phyloP scores from a whole-genome alignment of 2,329 filamentous ascomycete species.

The Epichloe brachyelytri region DNA sequence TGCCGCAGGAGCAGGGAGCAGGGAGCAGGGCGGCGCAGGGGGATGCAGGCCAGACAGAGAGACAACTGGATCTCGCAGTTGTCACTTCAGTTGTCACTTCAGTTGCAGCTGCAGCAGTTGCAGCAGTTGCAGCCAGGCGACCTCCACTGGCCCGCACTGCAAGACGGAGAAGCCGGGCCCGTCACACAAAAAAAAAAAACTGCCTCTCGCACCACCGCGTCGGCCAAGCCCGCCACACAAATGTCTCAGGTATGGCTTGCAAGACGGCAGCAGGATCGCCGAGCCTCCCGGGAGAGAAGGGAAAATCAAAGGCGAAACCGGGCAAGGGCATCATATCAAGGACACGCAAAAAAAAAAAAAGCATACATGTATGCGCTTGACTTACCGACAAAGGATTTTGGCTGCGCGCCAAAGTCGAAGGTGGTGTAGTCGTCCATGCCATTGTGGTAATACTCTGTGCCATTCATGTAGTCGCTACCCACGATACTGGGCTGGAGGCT shows the following conservation, averaged over 20 bases:
- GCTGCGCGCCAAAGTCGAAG: slow-evolving; percentile 31
- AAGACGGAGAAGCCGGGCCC: no score
- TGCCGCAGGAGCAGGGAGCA: background rate
- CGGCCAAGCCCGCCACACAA: background rate
- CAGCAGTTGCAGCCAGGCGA: no score
- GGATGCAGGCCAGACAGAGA: no score
- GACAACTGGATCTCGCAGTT: background rate
- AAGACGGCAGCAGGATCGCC: slow-evolving; percentile 5
- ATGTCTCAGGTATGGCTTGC: slow-evolving; percentile 6
- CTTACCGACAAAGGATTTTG: slow-evolving; percentile 47
- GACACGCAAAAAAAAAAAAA: background rate
- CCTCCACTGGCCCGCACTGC: no score
- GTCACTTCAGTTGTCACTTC: no score
- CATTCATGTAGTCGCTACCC: slow-evolving; percentile 40
- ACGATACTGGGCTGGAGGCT: slow-evolving; percentile 53
- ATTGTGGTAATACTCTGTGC: slow-evolving; percentile 39
- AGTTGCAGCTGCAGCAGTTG: no score
- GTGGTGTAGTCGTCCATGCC: slow-evolving; percentile 37
- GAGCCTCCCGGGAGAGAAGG: background rate
- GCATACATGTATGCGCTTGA: slow-evolving; percentile 11
- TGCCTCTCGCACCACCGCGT: background rate
- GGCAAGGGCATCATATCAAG: background rate
- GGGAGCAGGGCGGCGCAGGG: background rate
- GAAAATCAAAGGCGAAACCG: background rate
- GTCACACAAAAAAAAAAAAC: background rate